Conservation (phyloP, 2,329 filamentous ascomycete genomes). For the Fusarium sp. region DNA sequence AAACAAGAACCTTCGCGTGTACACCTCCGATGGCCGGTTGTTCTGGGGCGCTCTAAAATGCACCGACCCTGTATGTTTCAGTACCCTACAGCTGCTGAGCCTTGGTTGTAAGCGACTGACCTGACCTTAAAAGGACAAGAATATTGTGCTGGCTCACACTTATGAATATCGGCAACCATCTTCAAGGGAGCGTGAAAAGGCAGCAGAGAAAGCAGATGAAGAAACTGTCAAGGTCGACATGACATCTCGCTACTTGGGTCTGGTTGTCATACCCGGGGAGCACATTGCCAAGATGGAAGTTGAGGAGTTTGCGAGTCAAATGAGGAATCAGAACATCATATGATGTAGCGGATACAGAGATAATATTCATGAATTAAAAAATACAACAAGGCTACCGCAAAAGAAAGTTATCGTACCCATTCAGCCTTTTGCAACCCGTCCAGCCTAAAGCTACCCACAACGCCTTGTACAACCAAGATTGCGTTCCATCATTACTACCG, state of each 20-base stretch:
- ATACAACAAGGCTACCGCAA: conserved; percentile 41
- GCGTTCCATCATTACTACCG: conserved; percentile 32
- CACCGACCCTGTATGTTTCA: conserved; percentile 79
- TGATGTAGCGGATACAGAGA: conserved; percentile 17
- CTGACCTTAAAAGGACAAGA: conserved; percentile 72
- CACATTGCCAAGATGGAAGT: conserved; percentile 90
- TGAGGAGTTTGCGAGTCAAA: conserved; percentile 75
- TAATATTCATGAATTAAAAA: conserved; percentile 43
- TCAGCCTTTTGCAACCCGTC: conserved; percentile 37
- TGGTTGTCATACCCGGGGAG: conserved; percentile 88
- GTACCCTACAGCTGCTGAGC: conserved; percentile 11
- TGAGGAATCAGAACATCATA: conserved; percentile 40
- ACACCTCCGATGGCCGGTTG: conserved; percentile 84
- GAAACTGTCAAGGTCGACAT: conserved; percentile 72
- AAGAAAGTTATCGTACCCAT: conserved; percentile 37
- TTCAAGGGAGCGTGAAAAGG: conserved; percentile 54
- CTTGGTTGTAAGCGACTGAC: not conserved
- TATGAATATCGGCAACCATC: conserved; percentile 89
- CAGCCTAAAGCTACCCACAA: conserved; percentile 38
- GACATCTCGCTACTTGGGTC: conserved; percentile 85
- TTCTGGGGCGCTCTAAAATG: conserved; percentile 95
- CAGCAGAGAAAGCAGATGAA: conserved; percentile 47
- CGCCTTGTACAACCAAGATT: conserved; percentile 42
- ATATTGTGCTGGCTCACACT: conserved; percentile 85
- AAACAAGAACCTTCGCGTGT: conserved; percentile 81